phyloP scores from a whole-genome alignment of 306 rosid genomes.

The Lupinus albus region DNA sequence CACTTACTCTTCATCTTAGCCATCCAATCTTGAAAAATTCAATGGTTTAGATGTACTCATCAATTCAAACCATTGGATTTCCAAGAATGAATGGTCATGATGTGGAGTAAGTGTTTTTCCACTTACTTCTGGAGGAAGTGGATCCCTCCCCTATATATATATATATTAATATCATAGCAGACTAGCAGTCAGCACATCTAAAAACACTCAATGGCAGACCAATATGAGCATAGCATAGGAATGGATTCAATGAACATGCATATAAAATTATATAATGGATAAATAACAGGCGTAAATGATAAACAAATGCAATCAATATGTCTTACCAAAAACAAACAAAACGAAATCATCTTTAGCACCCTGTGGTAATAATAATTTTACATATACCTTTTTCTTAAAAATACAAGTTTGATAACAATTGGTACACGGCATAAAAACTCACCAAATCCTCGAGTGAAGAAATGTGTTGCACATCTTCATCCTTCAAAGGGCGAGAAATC shows the following conservation, averaged over 20 bases:
- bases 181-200: slow-evolving; percentile 2
- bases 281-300: slow-evolving; percentile 19
- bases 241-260: neutral
- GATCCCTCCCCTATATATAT: too few relatives aligned
- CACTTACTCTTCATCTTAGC: too few relatives aligned
- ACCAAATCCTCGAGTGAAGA: slow-evolving; percentile 59
- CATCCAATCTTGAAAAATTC: too few relatives aligned
- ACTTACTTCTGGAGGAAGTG: too few relatives aligned
- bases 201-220: slow-evolving; percentile 11
- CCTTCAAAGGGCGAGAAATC: slow-evolving; percentile 77
- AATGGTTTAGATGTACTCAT: too few relatives aligned
- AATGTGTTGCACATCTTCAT: slow-evolving; percentile 62
- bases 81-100: too few relatives aligned
- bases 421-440: slow-evolving; percentile 24
- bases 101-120: too few relatives aligned
- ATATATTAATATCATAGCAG: too few relatives aligned
- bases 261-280: slow-evolving; percentile 16
- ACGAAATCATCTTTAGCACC: neutral
- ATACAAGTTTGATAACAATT: slow-evolving; percentile 24
- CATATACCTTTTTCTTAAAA: neutral
- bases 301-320: neutral
- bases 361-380: slow-evolving; percentile 10
- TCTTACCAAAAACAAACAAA: neutral
- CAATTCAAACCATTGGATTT: too few relatives aligned
- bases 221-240: neutral